Evolutionary conservation across 352 stramenopile genomes (phyloP).

Genomic region (Pythium guiyangense): DNA sequence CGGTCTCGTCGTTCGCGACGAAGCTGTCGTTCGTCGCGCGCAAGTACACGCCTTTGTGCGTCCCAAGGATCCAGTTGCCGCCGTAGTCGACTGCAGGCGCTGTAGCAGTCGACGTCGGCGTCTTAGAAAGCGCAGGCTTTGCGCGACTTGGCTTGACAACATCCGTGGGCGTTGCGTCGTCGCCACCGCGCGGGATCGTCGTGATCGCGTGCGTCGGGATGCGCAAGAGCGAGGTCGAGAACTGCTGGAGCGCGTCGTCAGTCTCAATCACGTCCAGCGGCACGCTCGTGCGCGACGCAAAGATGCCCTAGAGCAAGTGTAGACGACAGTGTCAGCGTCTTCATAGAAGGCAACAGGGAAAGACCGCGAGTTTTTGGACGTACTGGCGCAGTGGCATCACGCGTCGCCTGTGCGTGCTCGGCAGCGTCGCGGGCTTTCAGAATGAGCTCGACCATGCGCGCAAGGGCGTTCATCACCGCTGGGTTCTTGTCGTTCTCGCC

Average conservation of each 20-base stretch:
- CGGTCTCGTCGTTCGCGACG: conserved; percentile 56
- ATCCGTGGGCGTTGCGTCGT: conserved; percentile 7
- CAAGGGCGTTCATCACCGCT: conserved; percentile 63
- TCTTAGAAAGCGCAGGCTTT: background rate
- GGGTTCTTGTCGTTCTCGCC: conserved; percentile 82
- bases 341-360: background rate
- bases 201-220: conserved; percentile 78
- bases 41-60: conserved; percentile 70
- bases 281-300: conserved; percentile 26
- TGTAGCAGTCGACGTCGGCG: background rate
- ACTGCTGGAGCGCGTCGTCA: conserved; percentile 53
- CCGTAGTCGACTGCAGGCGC: conserved; percentile 31
- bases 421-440: conserved; percentile 29
- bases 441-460: conserved; percentile 70
- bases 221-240: conserved; percentile 59
- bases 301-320: conserved; percentile 28
- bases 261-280: conserved; percentile 52
- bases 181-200: conserved; percentile 39
- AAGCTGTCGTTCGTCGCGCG: conserved; percentile 67
- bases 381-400: conserved; percentile 23
- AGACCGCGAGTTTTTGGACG: conserved; percentile 2
- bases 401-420: conserved; percentile 25
- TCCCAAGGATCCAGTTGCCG: conserved; percentile 79
- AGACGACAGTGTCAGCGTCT: background rate
- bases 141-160: background rate